A percentile compares a stretch with the other conserved stretches of the same genome.
phyloP scores from a whole-genome alignment of 768 basidiomycete genomes.

The Tremella yokohamensis region DNA sequence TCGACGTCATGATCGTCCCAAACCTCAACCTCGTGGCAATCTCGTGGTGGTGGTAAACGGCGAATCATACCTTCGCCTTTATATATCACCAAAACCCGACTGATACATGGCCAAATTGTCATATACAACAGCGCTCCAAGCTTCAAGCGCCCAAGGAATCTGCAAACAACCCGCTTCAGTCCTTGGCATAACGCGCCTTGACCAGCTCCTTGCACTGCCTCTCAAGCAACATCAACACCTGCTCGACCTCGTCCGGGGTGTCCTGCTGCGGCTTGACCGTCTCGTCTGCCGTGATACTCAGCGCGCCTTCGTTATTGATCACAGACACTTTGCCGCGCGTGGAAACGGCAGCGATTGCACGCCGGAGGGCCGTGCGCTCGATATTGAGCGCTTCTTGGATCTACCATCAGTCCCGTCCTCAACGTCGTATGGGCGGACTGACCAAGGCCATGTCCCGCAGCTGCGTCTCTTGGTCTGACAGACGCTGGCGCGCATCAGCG shows the following conservation, averaged over 20 bases:
- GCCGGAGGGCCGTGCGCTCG: conserved; percentile 22
- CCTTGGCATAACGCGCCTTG: background rate
- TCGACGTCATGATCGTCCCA: too few relatives aligned
- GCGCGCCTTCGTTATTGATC: conserved; percentile 16
- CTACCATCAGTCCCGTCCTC: background rate
- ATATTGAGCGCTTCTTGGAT: conserved; percentile 18
- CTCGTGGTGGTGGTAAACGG: too few relatives aligned
- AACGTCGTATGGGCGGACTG: conserved; percentile 3
- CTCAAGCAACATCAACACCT: conserved; percentile 20
- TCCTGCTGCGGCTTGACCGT: background rate
- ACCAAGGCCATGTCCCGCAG: conserved; percentile 31
- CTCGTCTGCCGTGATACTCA: conserved; percentile 11
- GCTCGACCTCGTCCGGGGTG: conserved; percentile 11
- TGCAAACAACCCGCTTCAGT: too few relatives aligned
- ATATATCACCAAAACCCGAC: too few relatives aligned
- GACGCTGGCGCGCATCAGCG: conserved; percentile 18
- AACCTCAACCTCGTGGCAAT: too few relatives aligned
- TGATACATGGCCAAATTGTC: too few relatives aligned
- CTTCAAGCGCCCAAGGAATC: too few relatives aligned
- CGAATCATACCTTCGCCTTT: too few relatives aligned
- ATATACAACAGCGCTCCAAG: too few relatives aligned
- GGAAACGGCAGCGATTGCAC: conserved; percentile 14
- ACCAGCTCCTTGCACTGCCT: conserved; percentile 24
- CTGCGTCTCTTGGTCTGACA: conserved; percentile 16
- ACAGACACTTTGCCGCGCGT: conserved; percentile 8